These are phyloP conservation scores for Rhizopus sp. DNA, from an alignment of 371 early-diverging fungal species.

Conservation along the genomic window DNA sequence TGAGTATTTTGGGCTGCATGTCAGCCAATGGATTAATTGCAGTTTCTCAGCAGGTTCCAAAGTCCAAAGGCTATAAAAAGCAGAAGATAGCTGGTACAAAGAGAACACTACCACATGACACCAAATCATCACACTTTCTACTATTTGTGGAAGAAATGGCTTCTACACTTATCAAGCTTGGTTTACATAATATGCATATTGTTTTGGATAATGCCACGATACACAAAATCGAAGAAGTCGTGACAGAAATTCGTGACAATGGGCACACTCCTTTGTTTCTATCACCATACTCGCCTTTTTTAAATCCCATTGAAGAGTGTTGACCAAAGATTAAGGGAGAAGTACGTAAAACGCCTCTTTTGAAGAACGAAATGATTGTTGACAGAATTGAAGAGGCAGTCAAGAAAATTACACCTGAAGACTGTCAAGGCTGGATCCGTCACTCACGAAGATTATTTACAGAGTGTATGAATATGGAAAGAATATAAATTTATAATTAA, in stretches of 20 bases:
- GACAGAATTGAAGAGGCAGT: too few species aligned
- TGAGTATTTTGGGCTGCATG: constrained; percentile 15
- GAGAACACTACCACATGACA: constrained; percentile 15
- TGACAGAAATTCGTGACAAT: constrained; percentile 17
- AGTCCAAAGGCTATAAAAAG: constrained; percentile 8
- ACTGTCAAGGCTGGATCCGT: too few species aligned
- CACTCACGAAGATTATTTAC: too few species aligned
- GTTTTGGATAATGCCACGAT: constrained; percentile 20
- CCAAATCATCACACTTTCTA: constrained; percentile 21
- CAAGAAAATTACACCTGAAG: too few species aligned
- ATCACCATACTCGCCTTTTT: constrained; percentile 16
- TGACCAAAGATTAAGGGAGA: constrained; percentile 19
- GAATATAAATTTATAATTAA: constrained; percentile 15
- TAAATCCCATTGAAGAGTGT: constrained; percentile 22
- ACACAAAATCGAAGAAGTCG: constrained; percentile 13
- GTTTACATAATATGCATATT: constrained; percentile 15
- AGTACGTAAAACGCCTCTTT: constrained; percentile 20
- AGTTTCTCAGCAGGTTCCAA: constrained; percentile 20
- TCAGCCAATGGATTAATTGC: constrained; percentile 15
- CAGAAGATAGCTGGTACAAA: constrained; percentile 16
- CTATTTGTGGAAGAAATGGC: constrained; percentile 21
- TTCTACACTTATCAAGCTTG: constrained; percentile 14
- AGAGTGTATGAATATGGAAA: too few species aligned
- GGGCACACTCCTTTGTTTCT: constrained; percentile 19
- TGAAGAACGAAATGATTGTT: too few species aligned